Percentiles rank a stretch among this genome's conserved stretches.
Conservation (phyloP, 768 basidiomycete genomes). For the Crucibulum laeve region DNA sequence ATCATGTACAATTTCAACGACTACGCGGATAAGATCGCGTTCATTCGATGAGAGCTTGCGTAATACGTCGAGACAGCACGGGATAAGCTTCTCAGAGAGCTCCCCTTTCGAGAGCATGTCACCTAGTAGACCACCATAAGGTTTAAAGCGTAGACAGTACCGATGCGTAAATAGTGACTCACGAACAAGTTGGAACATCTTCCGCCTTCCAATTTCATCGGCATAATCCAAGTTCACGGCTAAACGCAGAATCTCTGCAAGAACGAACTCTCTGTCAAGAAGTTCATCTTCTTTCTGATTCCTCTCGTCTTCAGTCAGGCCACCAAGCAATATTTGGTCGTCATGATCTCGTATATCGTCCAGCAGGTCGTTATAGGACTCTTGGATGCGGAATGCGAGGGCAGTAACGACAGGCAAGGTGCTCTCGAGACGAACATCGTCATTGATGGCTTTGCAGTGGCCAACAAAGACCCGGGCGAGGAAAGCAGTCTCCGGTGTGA, state of each 20-base stretch:
- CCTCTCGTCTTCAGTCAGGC: conserved; percentile 27
- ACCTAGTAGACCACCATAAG: conserved; percentile 33
- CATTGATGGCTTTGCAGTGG: conserved; percentile 60
- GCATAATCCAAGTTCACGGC: conserved; percentile 83
- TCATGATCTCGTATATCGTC: conserved; percentile 16
- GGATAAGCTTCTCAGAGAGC: conserved; percentile 67
- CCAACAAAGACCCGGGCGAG: conserved; percentile 82
- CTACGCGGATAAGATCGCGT: conserved; percentile 79
- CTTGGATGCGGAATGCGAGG: conserved; percentile 73
- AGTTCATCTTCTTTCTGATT: conserved; percentile 41
- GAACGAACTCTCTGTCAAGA: conserved; percentile 55
- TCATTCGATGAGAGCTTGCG: conserved; percentile 68
- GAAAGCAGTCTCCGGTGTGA: conserved; percentile 76
- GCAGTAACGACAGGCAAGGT: conserved; percentile 81
- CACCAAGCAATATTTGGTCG: conserved; percentile 18
- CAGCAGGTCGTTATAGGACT: conserved; percentile 54
- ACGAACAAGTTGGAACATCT: conserved; percentile 86
- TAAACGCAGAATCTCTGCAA: conserved; percentile 78
- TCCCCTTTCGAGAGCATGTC: conserved; percentile 74
- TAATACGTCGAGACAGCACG: conserved; percentile 80
- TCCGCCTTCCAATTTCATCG: conserved; percentile 86
- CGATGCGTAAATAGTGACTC: conserved; percentile 24
- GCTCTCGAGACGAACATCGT: conserved; percentile 59
- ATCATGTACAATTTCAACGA: conserved; percentile 85
- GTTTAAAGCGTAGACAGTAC: conserved; percentile 1